Evolutionary conservation across 2,329 filamentous ascomycete species (phyloP).

Genomic region (Camillea tinctor): DNA sequence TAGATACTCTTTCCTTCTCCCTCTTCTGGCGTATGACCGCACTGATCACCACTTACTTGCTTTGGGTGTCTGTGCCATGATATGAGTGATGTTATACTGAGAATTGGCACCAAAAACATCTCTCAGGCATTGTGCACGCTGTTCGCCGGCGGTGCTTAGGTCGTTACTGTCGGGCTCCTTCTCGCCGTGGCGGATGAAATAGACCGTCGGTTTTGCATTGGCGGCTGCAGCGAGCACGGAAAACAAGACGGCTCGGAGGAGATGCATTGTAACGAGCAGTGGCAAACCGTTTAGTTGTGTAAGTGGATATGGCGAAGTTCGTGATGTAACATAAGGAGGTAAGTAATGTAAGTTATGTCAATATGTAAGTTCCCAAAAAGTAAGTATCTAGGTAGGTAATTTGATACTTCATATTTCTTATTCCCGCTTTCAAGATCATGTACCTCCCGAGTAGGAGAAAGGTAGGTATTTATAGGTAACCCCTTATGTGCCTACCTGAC

Average conservation of each 20-base stretch:
- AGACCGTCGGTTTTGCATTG: constrained; percentile 54
- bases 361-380: too few species aligned
- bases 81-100: constrained; percentile 54
- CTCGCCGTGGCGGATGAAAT: constrained; percentile 64
- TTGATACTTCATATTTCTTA: too few species aligned
- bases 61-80: constrained; percentile 57
- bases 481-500: background rate
- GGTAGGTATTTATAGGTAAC: background rate
- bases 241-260: constrained; percentile 6
- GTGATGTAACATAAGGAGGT: too few species aligned
- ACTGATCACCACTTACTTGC: constrained; percentile 31
- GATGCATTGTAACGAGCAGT: constrained; percentile 6
- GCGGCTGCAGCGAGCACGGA: constrained; percentile 9
- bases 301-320: background rate
- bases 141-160: constrained; percentile 48
- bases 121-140: constrained; percentile 59
- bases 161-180: constrained; percentile 54
- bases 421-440: too few species aligned
- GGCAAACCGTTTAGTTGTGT: background rate
- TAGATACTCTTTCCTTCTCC: background rate
- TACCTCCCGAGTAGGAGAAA: too few species aligned
- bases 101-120: constrained; percentile 53
- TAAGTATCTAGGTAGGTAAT: too few species aligned
- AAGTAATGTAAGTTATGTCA: too few species aligned
- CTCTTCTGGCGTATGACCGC: too few species aligned